Conservation (phyloP, 345 rosid genomes). For the Eucalyptus rudis region DNA sequence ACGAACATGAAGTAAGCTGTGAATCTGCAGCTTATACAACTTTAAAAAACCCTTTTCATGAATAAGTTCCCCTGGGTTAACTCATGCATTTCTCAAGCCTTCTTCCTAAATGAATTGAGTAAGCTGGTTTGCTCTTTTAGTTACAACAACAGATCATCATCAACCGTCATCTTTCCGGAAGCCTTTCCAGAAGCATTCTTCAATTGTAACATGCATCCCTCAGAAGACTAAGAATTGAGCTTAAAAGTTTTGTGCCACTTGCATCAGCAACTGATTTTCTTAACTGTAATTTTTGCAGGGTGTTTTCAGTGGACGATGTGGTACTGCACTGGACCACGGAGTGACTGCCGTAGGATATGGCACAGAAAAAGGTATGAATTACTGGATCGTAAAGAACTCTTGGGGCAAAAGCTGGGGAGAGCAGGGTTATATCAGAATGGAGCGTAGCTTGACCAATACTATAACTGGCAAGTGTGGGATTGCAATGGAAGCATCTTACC, state of each 20-base stretch:
- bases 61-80: not conserved
- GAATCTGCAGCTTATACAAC: not conserved
- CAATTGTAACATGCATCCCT: not conserved
- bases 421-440: constrained; percentile 63
- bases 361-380: constrained; percentile 53
- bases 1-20: not conserved
- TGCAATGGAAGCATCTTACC: constrained; percentile 76
- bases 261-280: not conserved
- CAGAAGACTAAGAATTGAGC: not conserved
- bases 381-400: constrained; percentile 78
- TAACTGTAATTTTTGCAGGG: constrained; percentile 32
- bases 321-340: constrained; percentile 76
- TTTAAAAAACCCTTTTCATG: not conserved
- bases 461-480: constrained; percentile 77
- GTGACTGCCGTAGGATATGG: constrained; percentile 89
- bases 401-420: constrained; percentile 93
- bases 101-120: not conserved
- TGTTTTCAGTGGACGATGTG: constrained; percentile 70
- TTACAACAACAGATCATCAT: not conserved
- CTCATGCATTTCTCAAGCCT: not conserved
- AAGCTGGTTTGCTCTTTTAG: not conserved
- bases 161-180: not conserved
- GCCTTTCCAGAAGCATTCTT: not conserved
- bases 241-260: not conserved
- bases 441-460: constrained; percentile 19